A percentile compares a stretch with the other conserved stretches of the same genome.
These are phyloP conservation scores for Pseudonitzschia pungens DNA, from an alignment of 108 stramenopile genomes.

Conservation along the genomic window DNA sequence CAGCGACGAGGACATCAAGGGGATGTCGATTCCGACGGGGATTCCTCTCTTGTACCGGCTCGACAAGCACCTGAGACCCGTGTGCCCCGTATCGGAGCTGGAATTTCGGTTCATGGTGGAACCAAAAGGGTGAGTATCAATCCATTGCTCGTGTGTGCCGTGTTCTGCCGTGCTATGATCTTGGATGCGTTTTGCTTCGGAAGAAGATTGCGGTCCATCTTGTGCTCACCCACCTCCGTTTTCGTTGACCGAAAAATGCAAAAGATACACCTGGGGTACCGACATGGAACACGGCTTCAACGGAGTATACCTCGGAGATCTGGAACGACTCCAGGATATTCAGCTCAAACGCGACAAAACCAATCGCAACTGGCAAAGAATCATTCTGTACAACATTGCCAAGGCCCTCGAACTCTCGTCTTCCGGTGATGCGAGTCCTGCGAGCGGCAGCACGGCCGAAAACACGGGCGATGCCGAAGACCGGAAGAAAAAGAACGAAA, in stretches of 20 bases:
- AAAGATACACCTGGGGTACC: slow-evolving; percentile 76
- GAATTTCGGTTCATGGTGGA: slow-evolving; percentile 80
- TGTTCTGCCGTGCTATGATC: background rate
- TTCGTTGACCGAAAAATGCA: background rate
- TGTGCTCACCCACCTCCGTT: background rate
- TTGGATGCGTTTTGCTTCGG: background rate
- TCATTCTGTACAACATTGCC: slow-evolving; percentile 79
- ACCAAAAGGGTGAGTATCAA: slow-evolving; percentile 71
- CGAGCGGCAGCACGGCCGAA: background rate
- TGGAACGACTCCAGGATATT: slow-evolving; percentile 81
- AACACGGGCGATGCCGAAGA: slow-evolving; percentile 2
- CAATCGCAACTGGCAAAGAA: slow-evolving; percentile 81
- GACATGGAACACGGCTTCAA: slow-evolving; percentile 70
- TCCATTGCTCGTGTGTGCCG: background rate
- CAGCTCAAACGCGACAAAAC: slow-evolving; percentile 80
- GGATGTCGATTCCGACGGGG: slow-evolving; percentile 83
- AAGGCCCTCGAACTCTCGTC: slow-evolving; percentile 36
- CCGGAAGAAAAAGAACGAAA: background rate
- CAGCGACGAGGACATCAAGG: slow-evolving; percentile 84
- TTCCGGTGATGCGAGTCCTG: background rate
- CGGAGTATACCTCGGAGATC: slow-evolving; percentile 83
- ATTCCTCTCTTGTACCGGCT: slow-evolving; percentile 83
- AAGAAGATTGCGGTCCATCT: background rate
- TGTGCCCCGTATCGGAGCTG: slow-evolving; percentile 73
- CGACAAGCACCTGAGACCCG: slow-evolving; percentile 76